Evolutionary conservation across 805 yeast genomes (phyloP), one percentile per base, ranked within the genome.

Genomic region (Candida ipomoeae): DNA sequence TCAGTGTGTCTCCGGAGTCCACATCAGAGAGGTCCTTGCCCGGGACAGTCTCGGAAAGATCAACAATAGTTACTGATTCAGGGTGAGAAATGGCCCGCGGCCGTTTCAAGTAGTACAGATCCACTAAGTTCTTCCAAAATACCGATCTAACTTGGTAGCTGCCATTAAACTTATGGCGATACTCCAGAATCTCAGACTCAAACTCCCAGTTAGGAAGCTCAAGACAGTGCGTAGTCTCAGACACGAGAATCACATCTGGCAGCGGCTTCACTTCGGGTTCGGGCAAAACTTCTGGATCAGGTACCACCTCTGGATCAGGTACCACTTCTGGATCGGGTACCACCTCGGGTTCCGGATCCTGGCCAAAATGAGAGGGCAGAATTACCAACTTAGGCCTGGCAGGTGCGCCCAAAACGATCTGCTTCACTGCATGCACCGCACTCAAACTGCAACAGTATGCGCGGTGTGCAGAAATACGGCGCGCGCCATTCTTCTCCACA

Each of bases 401-500:
- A 14, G 29, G 31, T 14, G 13, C 5, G 26, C 45, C 38, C n/a
- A 21, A 33, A n/a, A 42, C 38, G 15, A 42, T 15, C 20, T 10
- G 38, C 31, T 33, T 42, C 38, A 42, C 20, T 6, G 38, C 26
- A n/a, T 42, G 34, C 33, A 26, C 33, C 11, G 46, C 46, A 23
- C 40, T 34, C 46, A 44, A 44, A 20, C 46, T 36, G 46, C 40
- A 36, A 13, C 46, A 44, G 33, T 44, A 44, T 15, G 46, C 46
- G 46, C 46, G 46, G 20, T 35, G 33, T 36, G 46, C 46, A 44
- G 46, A 44, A 21, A 44, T 29, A 44, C 46, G 46, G 40, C 46
- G 39, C 40, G 34, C 14, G 3, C 33, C 23, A 7, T n/a, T 6
- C 39, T 21, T 34, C n/a, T 34, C 46, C 32, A 44, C 46, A 34